Base-by-base conservation (phyloP, 2,329 filamentous ascomycete species). In the Colletotrichum navitas region DNA sequence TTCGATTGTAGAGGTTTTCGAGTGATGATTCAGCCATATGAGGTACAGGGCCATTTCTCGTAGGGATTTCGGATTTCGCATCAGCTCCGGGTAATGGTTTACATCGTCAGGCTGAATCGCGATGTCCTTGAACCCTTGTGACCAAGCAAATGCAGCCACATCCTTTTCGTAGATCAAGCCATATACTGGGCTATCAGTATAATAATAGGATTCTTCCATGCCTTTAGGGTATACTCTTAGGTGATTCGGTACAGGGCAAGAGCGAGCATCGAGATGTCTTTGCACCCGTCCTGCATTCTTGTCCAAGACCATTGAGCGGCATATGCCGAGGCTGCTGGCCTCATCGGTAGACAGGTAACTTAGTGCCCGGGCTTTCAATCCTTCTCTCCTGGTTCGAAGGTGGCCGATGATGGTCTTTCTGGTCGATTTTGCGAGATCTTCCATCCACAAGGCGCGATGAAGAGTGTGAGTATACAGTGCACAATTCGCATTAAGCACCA, bases 361-460 rank as follows among this genome's bases (percentile, higher is more conserved):
- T 6, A 21, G 18, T 2, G 41, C 41, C 6, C 21, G 2, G 41
- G 41, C 8, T 10, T 45, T 1, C 1, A 45, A 45, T n/a, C 18
- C 21, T 1, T 45, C 3, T n/a, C 21, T 11, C n/a, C 43, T 45
- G 6, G 3, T 1, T n/a, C 6, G 11, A 4, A 45, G 43, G n/a
- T 45, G 21, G 6, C 43, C 3, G 43, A 45, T 45, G 18, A 45
- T 3, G 0, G 1, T n/a, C 1, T 11, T 45, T n/a, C 18, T n/a
- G 3, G 8, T 45, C 6, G 43, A n/a, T 45, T 45, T 45, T n/a
- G 43, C 2, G 0, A 45, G 18, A 1, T 10, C 18, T 1, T n/a
- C 0, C 5, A 0, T 0, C 16, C 2, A 45, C 1, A 45, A 21
- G 3, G 43, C 18, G 21, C 10, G 0, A 8, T 1, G 8, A 45